Evolutionary conservation across 371 early-diverging fungal genomes (phyloP), one percentile per base, ranked within the genome.

Genomic region (Mucor sp.): DNA sequence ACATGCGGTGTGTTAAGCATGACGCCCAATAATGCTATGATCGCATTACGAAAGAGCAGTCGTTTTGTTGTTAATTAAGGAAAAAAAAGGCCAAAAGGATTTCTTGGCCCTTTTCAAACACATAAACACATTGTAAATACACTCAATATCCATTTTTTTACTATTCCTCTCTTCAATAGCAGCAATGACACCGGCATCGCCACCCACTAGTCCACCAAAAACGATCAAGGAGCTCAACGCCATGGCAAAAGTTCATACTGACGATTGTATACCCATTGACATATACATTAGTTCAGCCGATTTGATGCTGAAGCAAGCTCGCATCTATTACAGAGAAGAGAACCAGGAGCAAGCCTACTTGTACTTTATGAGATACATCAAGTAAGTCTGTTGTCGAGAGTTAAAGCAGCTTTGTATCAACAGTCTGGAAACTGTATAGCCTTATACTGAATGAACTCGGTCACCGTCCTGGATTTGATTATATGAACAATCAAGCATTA

Each of bases 271-370:
- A 6, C 80, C 81, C 53, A 76, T 84, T 65, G 82, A 83, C 9
- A 72, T 80, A n/a, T 87, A 84, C 69, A 67, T 84, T 58, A 79
- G 83, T 9, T 79, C 84, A 2, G 87, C 85, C 9, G 76, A 84
- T 39, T 68, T 77, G 1, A 57, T 85, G 21, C 68, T 80, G 59
- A 78, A 78, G 35, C 87, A 87, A 80, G 87, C 84, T 61, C 58
- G 77, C 47, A 75, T 84, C 11, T 87, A 87, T 58, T 71, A 67
- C 33, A 62, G 27, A 21, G 87, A 87, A 74, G 76, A 75, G 30
- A 84, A 87, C 58, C 57, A 78, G 12, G 79, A 83, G 43, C 79
- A 80, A 30, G 82, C 84, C 2, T 87, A 87, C 39, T 64, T 84
- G 1, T 67, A 80, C 1, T 85, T 81, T 55, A 74, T 87, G 73